A percentile compares a stretch with the other conserved stretches of the same genome.
Conservation (phyloP, 75 land plant genomes). For the Picea glauca region DNA sequence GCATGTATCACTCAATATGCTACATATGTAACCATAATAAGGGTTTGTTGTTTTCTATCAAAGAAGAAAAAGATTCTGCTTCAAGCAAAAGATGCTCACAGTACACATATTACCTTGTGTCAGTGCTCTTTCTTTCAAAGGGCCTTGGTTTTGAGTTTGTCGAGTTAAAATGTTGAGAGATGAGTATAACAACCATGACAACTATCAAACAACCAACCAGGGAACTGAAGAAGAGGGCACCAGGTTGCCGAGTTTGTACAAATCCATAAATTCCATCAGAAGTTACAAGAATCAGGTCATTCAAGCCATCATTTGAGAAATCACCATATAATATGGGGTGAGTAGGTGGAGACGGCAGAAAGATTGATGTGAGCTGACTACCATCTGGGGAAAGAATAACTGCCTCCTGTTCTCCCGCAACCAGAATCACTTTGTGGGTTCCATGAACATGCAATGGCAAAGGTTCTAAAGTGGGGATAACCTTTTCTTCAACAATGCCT, state of each 20-base stretch:
- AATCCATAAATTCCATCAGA: slow-evolving; percentile 85
- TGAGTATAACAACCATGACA: slow-evolving; percentile 85
- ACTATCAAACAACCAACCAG: slow-evolving; percentile 88
- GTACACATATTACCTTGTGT: too few relatives aligned
- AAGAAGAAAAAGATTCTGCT: too few relatives aligned
- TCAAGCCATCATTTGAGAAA: slow-evolving; percentile 89
- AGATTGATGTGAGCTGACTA: slow-evolving; percentile 40
- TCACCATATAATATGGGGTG: slow-evolving; percentile 70
- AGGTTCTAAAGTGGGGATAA: slow-evolving; percentile 77
- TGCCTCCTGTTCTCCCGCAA: slow-evolving; percentile 87
- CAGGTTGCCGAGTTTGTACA: slow-evolving; percentile 97
- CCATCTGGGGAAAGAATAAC: slow-evolving; percentile 82
- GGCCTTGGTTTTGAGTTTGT: slow-evolving; percentile 62
- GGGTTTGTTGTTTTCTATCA: too few relatives aligned
- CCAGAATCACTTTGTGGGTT: slow-evolving; percentile 67
- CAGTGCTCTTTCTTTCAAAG: too few relatives aligned
- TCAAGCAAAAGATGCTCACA: too few relatives aligned
- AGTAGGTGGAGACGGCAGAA: slow-evolving; percentile 65
- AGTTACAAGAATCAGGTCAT: slow-evolving; percentile 82
- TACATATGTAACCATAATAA: too few relatives aligned
- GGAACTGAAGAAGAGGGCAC: slow-evolving; percentile 92
- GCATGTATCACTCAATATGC: too few relatives aligned
- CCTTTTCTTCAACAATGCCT: slow-evolving; percentile 50
- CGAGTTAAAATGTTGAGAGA: slow-evolving; percentile 74
- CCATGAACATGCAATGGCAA: slow-evolving; percentile 54